Evolutionary conservation across 129 eudicot genomes (phyloP).

Genomic region (Artemisia tridentata): DNA sequence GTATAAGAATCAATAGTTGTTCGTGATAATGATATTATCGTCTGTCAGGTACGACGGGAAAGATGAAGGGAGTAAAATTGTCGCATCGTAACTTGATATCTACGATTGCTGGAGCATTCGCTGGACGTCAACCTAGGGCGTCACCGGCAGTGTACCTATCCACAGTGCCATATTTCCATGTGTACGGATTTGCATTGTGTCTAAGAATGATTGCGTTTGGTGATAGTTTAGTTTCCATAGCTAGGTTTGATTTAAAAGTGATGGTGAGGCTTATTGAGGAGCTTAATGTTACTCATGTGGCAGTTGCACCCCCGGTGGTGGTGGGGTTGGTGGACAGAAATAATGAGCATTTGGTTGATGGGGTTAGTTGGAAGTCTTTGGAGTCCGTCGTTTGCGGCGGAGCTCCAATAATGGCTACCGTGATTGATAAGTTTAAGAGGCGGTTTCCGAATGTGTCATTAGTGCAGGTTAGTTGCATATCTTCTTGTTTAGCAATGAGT

Average conservation of each 20-base stretch:
- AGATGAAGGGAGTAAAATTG: slow-evolving; percentile 53
- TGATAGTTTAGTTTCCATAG: slow-evolving; percentile 40
- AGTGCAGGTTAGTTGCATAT: slow-evolving; percentile 38
- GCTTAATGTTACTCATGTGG: slow-evolving; percentile 48
- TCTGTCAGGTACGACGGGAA: slow-evolving; percentile 51
- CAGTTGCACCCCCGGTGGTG: slow-evolving; percentile 57
- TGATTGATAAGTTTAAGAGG: slow-evolving; percentile 35
- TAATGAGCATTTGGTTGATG: background rate
- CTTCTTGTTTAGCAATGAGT: background rate
- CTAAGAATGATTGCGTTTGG: slow-evolving; percentile 39
- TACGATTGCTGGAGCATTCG: slow-evolving; percentile 32
- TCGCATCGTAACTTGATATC: slow-evolving; percentile 59
- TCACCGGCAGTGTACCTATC: slow-evolving; percentile 43
- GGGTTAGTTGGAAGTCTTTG: slow-evolving; percentile 40
- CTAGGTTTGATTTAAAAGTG: slow-evolving; percentile 28
- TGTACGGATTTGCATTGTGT: slow-evolving; percentile 42
- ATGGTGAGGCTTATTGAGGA: slow-evolving; percentile 49
- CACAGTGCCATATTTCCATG: slow-evolving; percentile 62
- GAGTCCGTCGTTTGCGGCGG: slow-evolving; percentile 44
- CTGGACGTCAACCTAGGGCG: slow-evolving; percentile 26
- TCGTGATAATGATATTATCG: no score
- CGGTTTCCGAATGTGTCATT: slow-evolving; percentile 36
- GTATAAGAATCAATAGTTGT: no score
- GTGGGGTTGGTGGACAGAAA: slow-evolving; percentile 41
- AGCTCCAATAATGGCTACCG: slow-evolving; percentile 45